Evolutionary conservation across 2,329 filamentous ascomycete species (phyloP).

Genomic region (Phialophora expanda): DNA sequence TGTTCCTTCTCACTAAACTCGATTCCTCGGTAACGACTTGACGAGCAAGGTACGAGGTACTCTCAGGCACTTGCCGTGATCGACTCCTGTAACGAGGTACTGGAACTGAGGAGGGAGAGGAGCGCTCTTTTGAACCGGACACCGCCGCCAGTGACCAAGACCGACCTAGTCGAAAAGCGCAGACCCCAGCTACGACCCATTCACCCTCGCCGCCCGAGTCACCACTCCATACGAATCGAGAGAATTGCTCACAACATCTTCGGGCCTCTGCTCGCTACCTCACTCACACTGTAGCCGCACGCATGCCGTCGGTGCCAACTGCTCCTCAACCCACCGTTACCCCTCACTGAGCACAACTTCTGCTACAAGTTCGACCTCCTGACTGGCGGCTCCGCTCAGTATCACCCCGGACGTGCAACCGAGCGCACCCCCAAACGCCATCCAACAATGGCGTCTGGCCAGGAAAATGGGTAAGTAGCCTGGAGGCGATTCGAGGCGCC

Average conservation of each 20-base stretch:
- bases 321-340: constrained; percentile 22
- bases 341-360: constrained; percentile 27
- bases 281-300: constrained; percentile 26
- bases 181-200: constrained; percentile 7
- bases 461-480: constrained; percentile 32
- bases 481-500: not conserved
- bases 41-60: not conserved
- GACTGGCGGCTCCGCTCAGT: constrained; percentile 23
- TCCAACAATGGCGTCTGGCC: constrained; percentile 32
- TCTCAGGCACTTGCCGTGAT: too few relatives aligned
- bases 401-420: constrained; percentile 23
- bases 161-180: constrained; percentile 3
- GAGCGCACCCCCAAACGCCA: constrained; percentile 8
- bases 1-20: not conserved
- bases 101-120: not conserved
- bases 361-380: constrained; percentile 23
- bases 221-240: constrained; percentile 7
- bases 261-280: constrained; percentile 17
- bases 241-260: constrained; percentile 11
- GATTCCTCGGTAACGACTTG: not conserved
- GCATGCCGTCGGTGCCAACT: constrained; percentile 29
- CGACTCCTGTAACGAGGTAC: not conserved
- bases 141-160: not conserved
- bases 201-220: not conserved
- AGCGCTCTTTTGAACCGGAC: not conserved